Percentiles rank a stretch among this genome's conserved stretches.
Conservation (phyloP, 2,329 filamentous ascomycete genomes). For the Monascus ruber region DNA sequence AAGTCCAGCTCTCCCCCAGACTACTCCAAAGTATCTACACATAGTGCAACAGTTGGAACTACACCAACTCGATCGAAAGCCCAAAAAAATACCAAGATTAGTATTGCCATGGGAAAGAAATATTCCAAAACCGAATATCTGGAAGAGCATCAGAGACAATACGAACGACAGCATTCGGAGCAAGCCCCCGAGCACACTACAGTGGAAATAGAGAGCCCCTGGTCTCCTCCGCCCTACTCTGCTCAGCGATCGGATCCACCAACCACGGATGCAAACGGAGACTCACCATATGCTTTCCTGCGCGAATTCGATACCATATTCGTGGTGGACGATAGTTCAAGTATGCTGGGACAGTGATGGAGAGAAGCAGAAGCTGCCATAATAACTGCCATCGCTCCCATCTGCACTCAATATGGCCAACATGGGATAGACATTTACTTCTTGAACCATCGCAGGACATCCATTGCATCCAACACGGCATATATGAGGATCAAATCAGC, state of each 20-base stretch:
- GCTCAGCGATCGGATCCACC: background rate
- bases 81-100: too few species aligned
- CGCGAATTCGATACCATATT: conserved; percentile 74
- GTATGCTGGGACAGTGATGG: conserved; percentile 73
- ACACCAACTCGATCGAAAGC: too few species aligned
- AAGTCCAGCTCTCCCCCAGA: too few species aligned
- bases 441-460: conserved; percentile 52
- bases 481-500: conserved; percentile 55
- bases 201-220: background rate
- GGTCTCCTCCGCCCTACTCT: background rate
- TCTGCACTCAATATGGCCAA: conserved; percentile 66
- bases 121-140: too few species aligned
- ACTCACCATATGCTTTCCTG: conserved; percentile 68
- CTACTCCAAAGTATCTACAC: too few species aligned
- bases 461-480: conserved; percentile 35
- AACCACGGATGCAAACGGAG: conserved; percentile 14
- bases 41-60: too few species aligned
- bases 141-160: too few species aligned
- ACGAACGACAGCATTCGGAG: too few species aligned
- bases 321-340: conserved; percentile 82
- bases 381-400: conserved; percentile 61
- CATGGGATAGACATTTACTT: conserved; percentile 91
- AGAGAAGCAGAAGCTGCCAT: conserved; percentile 60
- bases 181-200: background rate
- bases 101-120: too few species aligned